phyloP scores from a whole-genome alignment of 2,329 filamentous ascomycete genomes.

The Fusarium aywerte region DNA sequence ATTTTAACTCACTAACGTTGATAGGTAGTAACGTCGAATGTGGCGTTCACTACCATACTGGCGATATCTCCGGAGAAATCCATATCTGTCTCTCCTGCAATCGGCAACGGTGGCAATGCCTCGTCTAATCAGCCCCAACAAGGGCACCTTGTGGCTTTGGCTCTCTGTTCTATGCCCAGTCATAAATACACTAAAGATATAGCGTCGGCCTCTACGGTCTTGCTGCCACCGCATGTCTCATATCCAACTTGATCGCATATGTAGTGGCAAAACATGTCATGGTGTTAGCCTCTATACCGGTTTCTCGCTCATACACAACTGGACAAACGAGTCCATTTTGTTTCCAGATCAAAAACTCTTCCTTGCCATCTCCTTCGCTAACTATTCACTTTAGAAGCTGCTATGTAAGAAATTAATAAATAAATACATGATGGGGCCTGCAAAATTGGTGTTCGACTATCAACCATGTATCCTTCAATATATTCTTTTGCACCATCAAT shows the following conservation, averaged over 20 bases:
- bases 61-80: neutral
- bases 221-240: neutral
- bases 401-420: no score
- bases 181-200: no score
- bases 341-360: constrained; percentile 15
- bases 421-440: no score
- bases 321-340: constrained; percentile 10
- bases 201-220: neutral
- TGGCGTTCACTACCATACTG: neutral
- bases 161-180: no score
- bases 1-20: neutral
- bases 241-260: neutral
- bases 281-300: constrained; percentile 25
- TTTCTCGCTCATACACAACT: constrained; percentile 23
- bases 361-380: constrained; percentile 16
- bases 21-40: neutral
- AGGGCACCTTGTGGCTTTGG: no score
- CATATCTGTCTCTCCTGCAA: neutral
- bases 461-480: constrained; percentile 59
- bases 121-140: neutral
- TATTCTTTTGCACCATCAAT: constrained; percentile 57
- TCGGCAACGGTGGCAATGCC: neutral
- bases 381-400: constrained; percentile 8
- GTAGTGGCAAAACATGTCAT: constrained; percentile 18
- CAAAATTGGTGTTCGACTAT: no score